Base-by-base conservation (phyloP, 805 yeast species). In the Tetrapisispora phaffii region DNA sequence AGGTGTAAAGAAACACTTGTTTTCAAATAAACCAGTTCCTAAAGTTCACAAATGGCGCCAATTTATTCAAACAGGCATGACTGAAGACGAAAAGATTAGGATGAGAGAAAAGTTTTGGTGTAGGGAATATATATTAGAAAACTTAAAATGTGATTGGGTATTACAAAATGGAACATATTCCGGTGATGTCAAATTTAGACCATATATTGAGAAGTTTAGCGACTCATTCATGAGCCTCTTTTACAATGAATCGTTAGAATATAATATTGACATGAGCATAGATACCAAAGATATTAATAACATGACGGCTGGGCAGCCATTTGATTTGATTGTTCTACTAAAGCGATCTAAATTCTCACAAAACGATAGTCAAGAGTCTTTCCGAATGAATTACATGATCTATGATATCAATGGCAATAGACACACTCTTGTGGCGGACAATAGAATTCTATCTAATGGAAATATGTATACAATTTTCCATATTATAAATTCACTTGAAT, bases 101-200 rank as follows among this genome's bases (percentile, higher is more conserved):
- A 74, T 78, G 64, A 70, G 78, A 46, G 80, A 79, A 49, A 66
- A 76, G 2, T 93, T 88, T 61, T 90, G 98, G 98, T 75, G 83
- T 50, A 67, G 95, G 46, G 79, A 82, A 46, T 72, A 73, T 48
- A 59, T 93, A 1, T 65, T 90, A 43, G 69, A 73, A 39, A 67
- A 68, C 15, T 53, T 93, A 5, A 60, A 65, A 2, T 96, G 95
- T 2, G 54, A 61, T 2, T 90, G 98, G 98, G 46, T 42, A 13
- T 39, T 55, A 22, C 35, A 49, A 10, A 52, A 52, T 37, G 33
- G 29, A 3, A 23, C 44, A 10, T 44, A 49, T 1, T 35, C 23
- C 15, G 66, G 66, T 4, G 16, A 41, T 2, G 54, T 62, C 6
- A 51, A 55, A 32, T 58, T 60, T 34, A 48, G 59, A 13, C 59